Conservation (phyloP, 2,329 filamentous ascomycete species). For the Apiospora phragmitis region DNA sequence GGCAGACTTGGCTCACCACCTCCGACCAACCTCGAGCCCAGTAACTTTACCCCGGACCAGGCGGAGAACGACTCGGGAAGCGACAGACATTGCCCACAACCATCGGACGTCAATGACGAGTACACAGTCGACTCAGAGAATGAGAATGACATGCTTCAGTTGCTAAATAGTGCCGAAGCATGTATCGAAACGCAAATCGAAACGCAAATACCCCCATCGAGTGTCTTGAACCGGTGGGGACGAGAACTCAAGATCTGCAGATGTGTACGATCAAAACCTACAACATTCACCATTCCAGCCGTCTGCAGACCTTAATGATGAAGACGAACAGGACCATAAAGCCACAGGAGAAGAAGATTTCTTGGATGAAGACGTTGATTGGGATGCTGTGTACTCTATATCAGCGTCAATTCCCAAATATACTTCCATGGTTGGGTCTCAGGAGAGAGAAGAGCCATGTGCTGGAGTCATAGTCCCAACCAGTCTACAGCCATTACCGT, state of each 20-base stretch:
- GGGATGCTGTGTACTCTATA: slow-evolving; percentile 33
- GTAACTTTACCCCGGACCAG: not conserved
- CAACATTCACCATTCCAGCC: slow-evolving; percentile 34
- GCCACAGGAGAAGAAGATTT: slow-evolving; percentile 25
- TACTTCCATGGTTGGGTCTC: slow-evolving; percentile 12
- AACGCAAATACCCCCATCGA: slow-evolving; percentile 31
- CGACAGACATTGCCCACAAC: not conserved
- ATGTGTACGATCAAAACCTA: slow-evolving; percentile 37
- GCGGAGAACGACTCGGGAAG: not conserved
- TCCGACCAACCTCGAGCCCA: not conserved
- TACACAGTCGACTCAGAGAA: slow-evolving; percentile 26
- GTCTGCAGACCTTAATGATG: slow-evolving; percentile 9
- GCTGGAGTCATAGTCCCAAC: not conserved
- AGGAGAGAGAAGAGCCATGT: not conserved
- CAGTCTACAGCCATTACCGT: not conserved
- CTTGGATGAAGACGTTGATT: slow-evolving; percentile 42
- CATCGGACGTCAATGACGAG: slow-evolving; percentile 18
- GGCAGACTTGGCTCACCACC: not conserved
- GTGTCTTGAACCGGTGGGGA: slow-evolving; percentile 33
- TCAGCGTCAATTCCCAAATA: slow-evolving; percentile 17
- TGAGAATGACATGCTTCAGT: slow-evolving; percentile 27
- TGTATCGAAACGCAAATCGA: slow-evolving; percentile 23
- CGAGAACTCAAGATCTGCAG: slow-evolving; percentile 34
- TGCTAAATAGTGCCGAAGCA: slow-evolving; percentile 16
- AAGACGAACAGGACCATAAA: not conserved